Base-by-base conservation (phyloP, 192 early-diverging fungal species). In the Backusella circina region DNA sequence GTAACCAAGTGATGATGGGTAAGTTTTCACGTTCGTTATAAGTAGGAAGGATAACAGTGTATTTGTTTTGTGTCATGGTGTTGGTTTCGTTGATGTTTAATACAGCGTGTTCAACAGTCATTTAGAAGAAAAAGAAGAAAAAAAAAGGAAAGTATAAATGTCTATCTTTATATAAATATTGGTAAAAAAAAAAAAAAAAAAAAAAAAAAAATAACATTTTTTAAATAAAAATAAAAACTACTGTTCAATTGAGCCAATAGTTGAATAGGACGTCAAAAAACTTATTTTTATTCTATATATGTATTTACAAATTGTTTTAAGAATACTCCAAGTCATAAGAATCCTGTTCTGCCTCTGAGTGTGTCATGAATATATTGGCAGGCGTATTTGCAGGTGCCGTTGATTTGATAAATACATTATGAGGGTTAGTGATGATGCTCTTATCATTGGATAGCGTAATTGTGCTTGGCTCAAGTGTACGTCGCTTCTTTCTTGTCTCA, bases 1-100 rank as follows among this genome's bases (percentile, higher is more conserved):
- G 84, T 37, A 99, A 84, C 95, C 95, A 99, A 51, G 86, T 86
- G 73, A 99, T 97, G 73, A 98, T 93, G 41, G 97, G 97, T 78
- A 99, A 84, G 86, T 99, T 99, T 75, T 96, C 91, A 35, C 96
- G 90, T 81, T 99, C 97, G 75, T 99, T 98, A 87, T 99, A 99
- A 26, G 97, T 99, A 18, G 97, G 97, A n/a, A 99, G 83, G 51
- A 99, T 89, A 3, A 99, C 95, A 13, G 94, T 94, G 83, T 97
- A 99, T 81, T 94, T 94, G 83, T 91, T 77, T 35, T 44, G 38
- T 10, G 71, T 74, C 79, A 81, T 81, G 7, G 23, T 69, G 57
- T 26, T 44, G 31, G 36, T 67, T 61, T 77, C 76, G 68, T 77
- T 68, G 41, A 82, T 66, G 38, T 74, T 71, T 12, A 82, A 65